Percentiles rank a stretch among this genome's conserved stretches.
phyloP scores from a whole-genome alignment of 2,329 filamentous ascomycete genomes.

The Pestalotiopsis sp. region DNA sequence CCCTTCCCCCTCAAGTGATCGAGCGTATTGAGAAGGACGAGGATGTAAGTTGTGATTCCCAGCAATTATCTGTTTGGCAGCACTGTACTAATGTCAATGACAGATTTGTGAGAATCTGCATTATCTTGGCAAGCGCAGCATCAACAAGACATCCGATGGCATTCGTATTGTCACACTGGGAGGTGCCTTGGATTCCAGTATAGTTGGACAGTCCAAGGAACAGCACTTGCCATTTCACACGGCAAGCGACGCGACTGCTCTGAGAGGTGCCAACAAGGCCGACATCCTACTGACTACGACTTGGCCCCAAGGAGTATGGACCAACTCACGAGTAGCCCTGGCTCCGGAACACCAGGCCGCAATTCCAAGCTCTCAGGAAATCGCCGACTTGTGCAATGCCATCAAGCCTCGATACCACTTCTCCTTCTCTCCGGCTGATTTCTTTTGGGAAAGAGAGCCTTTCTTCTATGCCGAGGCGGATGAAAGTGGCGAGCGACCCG shows the following conservation, averaged over 20 bases:
- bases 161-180: conserved; percentile 86
- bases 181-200: conserved; percentile 66
- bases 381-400: conserved; percentile 77
- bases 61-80: not conserved
- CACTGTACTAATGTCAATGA: not conserved
- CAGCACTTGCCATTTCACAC: conserved; percentile 79
- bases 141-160: conserved; percentile 87
- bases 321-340: conserved; percentile 67
- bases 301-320: conserved; percentile 79
- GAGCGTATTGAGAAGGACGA: conserved; percentile 75
- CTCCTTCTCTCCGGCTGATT: conserved; percentile 63
- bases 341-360: conserved; percentile 53
- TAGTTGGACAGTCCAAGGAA: conserved; percentile 67
- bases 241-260: conserved; percentile 72
- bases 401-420: conserved; percentile 95
- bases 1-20: conserved; percentile 72
- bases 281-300: conserved; percentile 87
- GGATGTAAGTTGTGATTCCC: conserved; percentile 40
- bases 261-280: conserved; percentile 75
- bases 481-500: conserved; percentile 51
- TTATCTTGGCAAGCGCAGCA: conserved; percentile 84
- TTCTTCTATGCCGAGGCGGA: conserved; percentile 71
- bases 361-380: conserved; percentile 61
- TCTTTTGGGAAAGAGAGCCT: conserved; percentile 89
- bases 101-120: conserved; percentile 87